Conservation (phyloP, 768 basidiomycete genomes). For the Austroboletus festivus region DNA sequence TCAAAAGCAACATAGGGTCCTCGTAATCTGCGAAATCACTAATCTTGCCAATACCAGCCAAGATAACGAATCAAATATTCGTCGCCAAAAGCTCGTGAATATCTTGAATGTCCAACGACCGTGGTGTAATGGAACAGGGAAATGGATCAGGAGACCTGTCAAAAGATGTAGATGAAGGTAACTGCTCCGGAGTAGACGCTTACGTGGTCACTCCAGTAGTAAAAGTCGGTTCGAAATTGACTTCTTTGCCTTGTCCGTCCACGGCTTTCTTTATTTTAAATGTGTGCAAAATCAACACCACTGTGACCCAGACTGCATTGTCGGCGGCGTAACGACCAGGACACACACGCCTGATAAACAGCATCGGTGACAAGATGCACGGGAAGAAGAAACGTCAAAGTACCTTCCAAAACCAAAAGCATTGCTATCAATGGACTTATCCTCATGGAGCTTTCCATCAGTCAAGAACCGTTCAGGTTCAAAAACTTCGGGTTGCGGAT, state of each 20-base stretch:
- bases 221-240: conserved; percentile 16
- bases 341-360: conserved; percentile 23
- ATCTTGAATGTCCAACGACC: conserved; percentile 1
- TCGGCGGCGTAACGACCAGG: conserved; percentile 33
- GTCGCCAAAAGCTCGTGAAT: not conserved
- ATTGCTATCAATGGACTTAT: not conserved
- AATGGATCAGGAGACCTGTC: conserved; percentile 11
- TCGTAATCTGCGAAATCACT: not conserved
- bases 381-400: not conserved
- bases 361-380: not conserved
- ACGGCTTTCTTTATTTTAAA: conserved; percentile 25
- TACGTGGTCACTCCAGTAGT: conserved; percentile 14
- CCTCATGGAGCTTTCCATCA: conserved; percentile 7
- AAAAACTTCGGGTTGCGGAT: conserved; percentile 24
- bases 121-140: conserved; percentile 12
- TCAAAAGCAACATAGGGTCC: not conserved
- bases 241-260: conserved; percentile 25
- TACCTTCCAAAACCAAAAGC: conserved; percentile 27
- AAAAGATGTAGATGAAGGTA: not conserved
- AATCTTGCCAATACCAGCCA: not conserved
- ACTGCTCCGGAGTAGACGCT: not conserved
- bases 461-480: conserved; percentile 32
- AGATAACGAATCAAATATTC: not conserved
- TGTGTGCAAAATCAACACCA: conserved; percentile 25
- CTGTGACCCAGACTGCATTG: conserved; percentile 28